These are phyloP conservation scores for Pythium utonaiense DNA, from an alignment of 352 stramenopile genomes.

Conservation along the genomic window DNA sequence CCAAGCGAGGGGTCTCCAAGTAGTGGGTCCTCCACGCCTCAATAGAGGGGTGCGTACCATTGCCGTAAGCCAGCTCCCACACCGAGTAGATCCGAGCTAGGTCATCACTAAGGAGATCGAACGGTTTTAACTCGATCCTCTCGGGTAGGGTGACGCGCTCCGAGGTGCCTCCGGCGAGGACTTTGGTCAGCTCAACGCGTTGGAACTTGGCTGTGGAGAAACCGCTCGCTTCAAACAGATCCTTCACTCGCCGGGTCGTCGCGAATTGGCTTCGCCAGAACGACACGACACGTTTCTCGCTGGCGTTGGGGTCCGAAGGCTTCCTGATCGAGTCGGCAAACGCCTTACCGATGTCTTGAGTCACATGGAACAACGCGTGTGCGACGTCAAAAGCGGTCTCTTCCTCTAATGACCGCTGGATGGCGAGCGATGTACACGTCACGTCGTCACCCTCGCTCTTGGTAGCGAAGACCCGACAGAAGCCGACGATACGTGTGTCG, in stretches of 20 bases:
- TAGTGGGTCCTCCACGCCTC: slow-evolving; percentile 22
- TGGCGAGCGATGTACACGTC: background rate
- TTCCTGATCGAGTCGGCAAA: background rate
- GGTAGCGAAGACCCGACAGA: slow-evolving; percentile 5
- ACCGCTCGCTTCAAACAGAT: background rate
- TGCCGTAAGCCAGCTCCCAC: slow-evolving; percentile 13
- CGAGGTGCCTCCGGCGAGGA: background rate
- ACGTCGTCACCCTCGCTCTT: background rate
- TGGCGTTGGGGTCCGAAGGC: too few relatives aligned
- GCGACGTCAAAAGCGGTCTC: background rate
- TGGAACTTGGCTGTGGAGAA: background rate
- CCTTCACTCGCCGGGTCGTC: background rate
- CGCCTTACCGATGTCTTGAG: background rate
- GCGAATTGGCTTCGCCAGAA: slow-evolving; percentile 4
- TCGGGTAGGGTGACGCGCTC: background rate
- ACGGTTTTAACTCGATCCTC: background rate
- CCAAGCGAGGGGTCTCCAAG: slow-evolving; percentile 15
- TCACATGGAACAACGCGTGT: background rate
- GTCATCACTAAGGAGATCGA: background rate
- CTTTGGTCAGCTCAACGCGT: slow-evolving; percentile 8
- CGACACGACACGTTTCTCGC: background rate
- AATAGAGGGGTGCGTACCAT: background rate
- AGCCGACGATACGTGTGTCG: background rate
- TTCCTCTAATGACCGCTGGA: background rate
- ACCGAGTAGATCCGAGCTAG: slow-evolving; percentile 13